Conservation (phyloP, 1,284 basidiomycete genomes). For the Trichosporon sp. region DNA sequence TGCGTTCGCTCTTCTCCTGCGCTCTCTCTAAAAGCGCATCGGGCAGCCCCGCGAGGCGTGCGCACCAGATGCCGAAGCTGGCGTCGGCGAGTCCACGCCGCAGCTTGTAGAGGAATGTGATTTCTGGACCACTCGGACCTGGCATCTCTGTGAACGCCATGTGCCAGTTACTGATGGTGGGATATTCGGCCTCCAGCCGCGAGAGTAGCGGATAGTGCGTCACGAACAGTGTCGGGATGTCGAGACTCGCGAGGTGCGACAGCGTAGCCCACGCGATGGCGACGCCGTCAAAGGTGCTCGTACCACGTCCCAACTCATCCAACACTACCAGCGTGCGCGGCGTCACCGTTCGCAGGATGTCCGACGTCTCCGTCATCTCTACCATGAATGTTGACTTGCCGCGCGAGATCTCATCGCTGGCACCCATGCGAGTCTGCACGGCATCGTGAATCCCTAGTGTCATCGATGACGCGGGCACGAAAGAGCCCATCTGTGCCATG, state of each 20-base stretch:
- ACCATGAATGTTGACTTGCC: slow-evolving; percentile 93
- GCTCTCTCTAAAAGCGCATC: slow-evolving; percentile 62
- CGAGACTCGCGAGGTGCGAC: slow-evolving; percentile 61
- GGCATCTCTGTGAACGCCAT: slow-evolving; percentile 65
- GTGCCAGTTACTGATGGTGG: slow-evolving; percentile 64
- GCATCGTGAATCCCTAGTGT: slow-evolving; percentile 72
- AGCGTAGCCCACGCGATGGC: slow-evolving; percentile 60
- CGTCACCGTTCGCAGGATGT: slow-evolving; percentile 73
- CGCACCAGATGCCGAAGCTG: slow-evolving; percentile 86
- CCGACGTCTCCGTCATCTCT: slow-evolving; percentile 87
- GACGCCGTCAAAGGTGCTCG: slow-evolving; percentile 46
- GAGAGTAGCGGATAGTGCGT: slow-evolving; percentile 74
- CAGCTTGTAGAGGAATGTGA: slow-evolving; percentile 78
- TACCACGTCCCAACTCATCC: slow-evolving; percentile 55
- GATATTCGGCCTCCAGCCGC: slow-evolving; percentile 47
- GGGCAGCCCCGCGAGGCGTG: slow-evolving; percentile 72
- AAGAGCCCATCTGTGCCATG: slow-evolving; percentile 55
- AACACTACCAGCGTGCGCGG: slow-evolving; percentile 72
- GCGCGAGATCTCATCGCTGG: slow-evolving; percentile 74
- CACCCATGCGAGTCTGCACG: slow-evolving; percentile 62
- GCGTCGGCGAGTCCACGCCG: slow-evolving; percentile 66
- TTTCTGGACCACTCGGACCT: slow-evolving; percentile 55
- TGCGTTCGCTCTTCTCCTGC: slow-evolving; percentile 51
- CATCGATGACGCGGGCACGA: slow-evolving; percentile 63
- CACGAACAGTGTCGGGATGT: slow-evolving; percentile 83